phyloP scores from a whole-genome alignment of 2,329 filamentous ascomycete genomes.

The Scopulariopsis brevicaulis region DNA sequence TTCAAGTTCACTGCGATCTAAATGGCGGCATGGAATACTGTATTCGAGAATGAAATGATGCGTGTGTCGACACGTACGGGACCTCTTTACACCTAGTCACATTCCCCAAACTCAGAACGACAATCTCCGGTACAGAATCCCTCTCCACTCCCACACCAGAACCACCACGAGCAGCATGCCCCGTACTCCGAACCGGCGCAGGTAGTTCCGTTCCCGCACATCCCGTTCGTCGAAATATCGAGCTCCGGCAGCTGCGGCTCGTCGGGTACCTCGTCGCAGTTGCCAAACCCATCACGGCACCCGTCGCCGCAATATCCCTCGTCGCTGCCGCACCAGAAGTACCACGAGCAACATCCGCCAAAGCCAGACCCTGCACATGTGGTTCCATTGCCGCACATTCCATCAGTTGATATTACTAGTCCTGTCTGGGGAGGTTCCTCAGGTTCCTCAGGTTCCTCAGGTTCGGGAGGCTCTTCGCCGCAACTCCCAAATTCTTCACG shows the following conservation, averaged over 20 bases:
- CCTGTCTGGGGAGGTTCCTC: not conserved
- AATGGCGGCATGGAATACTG: too few species aligned
- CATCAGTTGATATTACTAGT: not conserved
- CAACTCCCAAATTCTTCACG: constrained; percentile 21
- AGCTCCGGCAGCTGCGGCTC: not conserved
- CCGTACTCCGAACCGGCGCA: constrained; percentile 4
- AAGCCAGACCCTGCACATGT: constrained; percentile 4
- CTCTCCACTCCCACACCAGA: constrained; percentile 1
- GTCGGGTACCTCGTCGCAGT: not conserved
- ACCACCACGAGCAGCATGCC: constrained; percentile 2
- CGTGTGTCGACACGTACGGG: too few species aligned
- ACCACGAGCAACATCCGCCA: constrained; percentile 2
- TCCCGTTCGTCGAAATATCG: constrained; percentile 1
- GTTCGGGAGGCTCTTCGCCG: not conserved
- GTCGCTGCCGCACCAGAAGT: constrained; percentile 2
- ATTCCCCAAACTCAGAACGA: constrained; percentile 4
- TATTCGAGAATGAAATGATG: too few species aligned
- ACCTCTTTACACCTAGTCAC: not conserved
- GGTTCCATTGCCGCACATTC: constrained; percentile 6
- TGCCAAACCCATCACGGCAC: constrained; percentile 3
- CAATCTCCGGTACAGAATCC: constrained; percentile 1
- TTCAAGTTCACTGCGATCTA: too few species aligned
- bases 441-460: not conserved
- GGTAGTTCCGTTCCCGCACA: constrained; percentile 6
- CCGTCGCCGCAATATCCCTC: not conserved